Evolutionary conservation across 1,284 basidiomycete species (phyloP).

Genomic region (Ganoderma boninense): DNA sequence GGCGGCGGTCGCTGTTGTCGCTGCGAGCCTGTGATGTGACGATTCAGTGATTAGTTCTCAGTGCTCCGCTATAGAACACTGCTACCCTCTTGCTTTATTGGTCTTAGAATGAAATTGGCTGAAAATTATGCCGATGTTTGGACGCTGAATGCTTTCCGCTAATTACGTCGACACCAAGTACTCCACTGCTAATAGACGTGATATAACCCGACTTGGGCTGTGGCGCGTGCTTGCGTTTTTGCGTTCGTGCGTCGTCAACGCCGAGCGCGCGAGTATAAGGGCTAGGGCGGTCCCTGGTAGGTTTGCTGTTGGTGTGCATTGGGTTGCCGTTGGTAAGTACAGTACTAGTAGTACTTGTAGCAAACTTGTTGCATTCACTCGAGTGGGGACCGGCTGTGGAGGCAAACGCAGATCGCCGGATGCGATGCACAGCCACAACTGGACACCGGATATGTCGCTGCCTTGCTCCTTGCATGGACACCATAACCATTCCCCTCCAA

Average conservation of each 20-base stretch:
- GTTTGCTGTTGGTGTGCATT: no score
- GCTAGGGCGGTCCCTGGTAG: no score
- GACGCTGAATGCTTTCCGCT: not conserved
- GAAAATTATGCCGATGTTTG: not conserved
- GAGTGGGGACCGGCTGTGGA: no score
- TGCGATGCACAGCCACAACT: conserved; percentile 27
- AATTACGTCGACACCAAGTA: not conserved
- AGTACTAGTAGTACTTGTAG: no score
- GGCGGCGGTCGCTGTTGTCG: conserved; percentile 15
- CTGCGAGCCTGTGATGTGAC: conserved; percentile 17
- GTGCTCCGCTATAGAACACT: not conserved
- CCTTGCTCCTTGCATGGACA: not conserved
- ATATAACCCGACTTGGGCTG: not conserved
- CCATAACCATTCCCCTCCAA: not conserved
- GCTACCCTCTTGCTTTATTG: not conserved
- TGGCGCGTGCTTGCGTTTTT: not conserved
- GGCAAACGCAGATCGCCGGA: conserved; percentile 30
- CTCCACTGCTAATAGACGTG: conserved; percentile 3
- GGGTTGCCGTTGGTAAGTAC: no score
- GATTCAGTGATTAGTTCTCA: no score
- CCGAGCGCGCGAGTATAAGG: no score
- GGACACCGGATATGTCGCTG: not conserved
- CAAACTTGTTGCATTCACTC: no score
- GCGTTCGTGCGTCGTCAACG: not conserved
- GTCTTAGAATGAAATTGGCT: not conserved